These are phyloP conservation scores for Rhazya stricta DNA, from an alignment of 257 asterid genomes.

Conservation along the genomic window DNA sequence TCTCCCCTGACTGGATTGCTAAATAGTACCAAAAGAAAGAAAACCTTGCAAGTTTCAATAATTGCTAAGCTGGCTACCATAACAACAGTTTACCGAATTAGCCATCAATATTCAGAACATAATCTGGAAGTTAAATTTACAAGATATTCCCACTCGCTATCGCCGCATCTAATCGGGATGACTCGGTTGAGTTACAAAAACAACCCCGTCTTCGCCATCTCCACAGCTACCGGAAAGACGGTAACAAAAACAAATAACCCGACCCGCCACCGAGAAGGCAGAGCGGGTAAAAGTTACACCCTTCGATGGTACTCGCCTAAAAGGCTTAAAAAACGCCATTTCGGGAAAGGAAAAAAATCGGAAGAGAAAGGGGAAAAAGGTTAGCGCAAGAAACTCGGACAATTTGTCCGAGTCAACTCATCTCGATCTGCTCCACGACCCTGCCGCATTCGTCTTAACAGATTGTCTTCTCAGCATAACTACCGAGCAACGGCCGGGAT, in stretches of 20 bases:
- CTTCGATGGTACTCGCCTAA: neutral
- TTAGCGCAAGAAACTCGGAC: constrained; percentile 5
- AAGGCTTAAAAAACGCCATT: neutral
- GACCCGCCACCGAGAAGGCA: neutral
- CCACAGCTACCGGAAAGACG: constrained; percentile 1
- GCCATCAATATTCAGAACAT: neutral
- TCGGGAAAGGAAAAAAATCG: neutral
- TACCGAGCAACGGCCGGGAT: constrained; percentile 54
- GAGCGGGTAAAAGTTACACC: neutral
- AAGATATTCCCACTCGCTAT: constrained; percentile 3
- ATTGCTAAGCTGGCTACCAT: neutral
- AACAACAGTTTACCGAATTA: neutral
- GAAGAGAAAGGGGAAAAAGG: neutral
- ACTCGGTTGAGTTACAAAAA: constrained; percentile 15
- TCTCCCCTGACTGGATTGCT: no score
- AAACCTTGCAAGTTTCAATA: neutral
- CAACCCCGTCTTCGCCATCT: constrained; percentile 25
- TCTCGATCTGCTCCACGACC: neutral
- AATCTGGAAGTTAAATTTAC: neutral
- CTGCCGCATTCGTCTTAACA: neutral
- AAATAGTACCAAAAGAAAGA: neutral
- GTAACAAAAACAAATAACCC: neutral
- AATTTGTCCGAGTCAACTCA: constrained; percentile 17
- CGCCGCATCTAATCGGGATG: constrained; percentile 18
- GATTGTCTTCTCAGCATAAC: constrained; percentile 15